Conservation (phyloP, 208 protist species). For the Trypanosoma platydactyli region DNA sequence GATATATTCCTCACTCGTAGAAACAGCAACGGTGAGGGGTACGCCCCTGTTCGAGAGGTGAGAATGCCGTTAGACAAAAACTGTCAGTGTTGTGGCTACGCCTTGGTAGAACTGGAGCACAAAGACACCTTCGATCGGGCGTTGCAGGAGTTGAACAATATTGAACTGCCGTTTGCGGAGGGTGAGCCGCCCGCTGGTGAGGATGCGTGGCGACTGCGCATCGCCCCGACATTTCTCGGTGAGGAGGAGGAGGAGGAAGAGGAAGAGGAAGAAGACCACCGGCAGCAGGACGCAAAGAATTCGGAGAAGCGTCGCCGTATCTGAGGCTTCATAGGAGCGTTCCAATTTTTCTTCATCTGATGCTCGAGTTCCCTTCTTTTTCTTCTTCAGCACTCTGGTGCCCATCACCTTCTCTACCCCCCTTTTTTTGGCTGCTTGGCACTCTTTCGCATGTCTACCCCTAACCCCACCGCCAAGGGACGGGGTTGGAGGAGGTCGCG, state of each 20-base stretch:
- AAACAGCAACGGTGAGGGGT: slow-evolving; percentile 14
- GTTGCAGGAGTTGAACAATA: slow-evolving; percentile 52
- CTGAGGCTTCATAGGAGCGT: neutral
- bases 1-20: slow-evolving; percentile 49
- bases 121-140: slow-evolving; percentile 65
- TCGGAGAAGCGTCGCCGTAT: neutral
- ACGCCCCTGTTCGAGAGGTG: slow-evolving; percentile 64
- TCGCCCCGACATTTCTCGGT: slow-evolving; percentile 68
- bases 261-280: slow-evolving; percentile 50
- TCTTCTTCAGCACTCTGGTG: no score
- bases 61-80: slow-evolving; percentile 65
- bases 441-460: no score
- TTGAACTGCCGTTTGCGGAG: slow-evolving; percentile 34
- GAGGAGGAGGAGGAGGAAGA: slow-evolving; percentile 61
- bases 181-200: slow-evolving; percentile 25
- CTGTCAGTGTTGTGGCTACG: slow-evolving; percentile 76
- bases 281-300: slow-evolving; percentile 30
- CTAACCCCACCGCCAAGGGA: no score
- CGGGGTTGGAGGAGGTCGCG: no score
- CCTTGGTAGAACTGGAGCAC: slow-evolving; percentile 66
- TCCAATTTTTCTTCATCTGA: neutral
- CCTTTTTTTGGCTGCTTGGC: no score
- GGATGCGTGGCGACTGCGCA: slow-evolving; percentile 31
- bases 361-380: no score
- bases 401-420: no score